Percentiles rank a stretch among this genome's conserved stretches.
phyloP scores from a whole-genome alignment of 768 basidiomycete genomes.

The Austroboletus eburneus region DNA sequence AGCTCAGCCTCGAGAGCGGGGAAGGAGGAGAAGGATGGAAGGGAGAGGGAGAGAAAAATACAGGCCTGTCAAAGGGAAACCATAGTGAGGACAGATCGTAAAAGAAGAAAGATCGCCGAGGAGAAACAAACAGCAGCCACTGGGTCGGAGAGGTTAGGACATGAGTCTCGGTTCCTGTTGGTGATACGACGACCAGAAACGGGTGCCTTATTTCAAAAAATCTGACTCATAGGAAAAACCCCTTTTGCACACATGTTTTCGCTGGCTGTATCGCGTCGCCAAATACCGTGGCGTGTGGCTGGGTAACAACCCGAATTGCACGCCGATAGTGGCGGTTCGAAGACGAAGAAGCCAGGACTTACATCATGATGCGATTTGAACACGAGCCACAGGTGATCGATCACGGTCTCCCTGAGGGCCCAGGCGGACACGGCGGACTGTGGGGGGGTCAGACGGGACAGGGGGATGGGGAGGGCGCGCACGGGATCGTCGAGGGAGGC shows the following conservation, averaged over 20 bases:
- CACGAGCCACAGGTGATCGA: conserved; percentile 49
- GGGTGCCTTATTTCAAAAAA: conserved; percentile 19
- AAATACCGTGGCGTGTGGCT: conserved; percentile 3
- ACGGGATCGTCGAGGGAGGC: conserved; percentile 20
- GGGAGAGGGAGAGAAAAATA: conserved; percentile 49
- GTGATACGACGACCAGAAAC: conserved; percentile 5
- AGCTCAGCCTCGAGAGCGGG: conserved; percentile 62
- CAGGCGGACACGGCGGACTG: conserved; percentile 47
- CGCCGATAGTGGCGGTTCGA: not conserved
- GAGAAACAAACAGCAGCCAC: conserved; percentile 8
- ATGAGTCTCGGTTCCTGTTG: conserved; percentile 2
- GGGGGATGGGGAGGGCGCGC: conserved; percentile 1
- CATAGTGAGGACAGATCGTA: conserved; percentile 14
- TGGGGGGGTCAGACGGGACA: not conserved
- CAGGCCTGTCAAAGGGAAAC: conserved; percentile 42
- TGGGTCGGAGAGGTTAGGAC: not conserved
- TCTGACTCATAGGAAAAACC: conserved; percentile 17
- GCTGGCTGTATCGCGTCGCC: not conserved
- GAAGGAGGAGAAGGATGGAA: conserved; percentile 41
- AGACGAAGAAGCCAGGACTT: conserved; percentile 19
- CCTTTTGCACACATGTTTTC: not conserved
- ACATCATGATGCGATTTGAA: conserved; percentile 63
- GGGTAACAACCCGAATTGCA: not conserved
- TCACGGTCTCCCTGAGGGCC: conserved; percentile 36
- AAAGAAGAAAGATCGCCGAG: conserved; percentile 16